Evolutionary conservation across 2,329 filamentous ascomycete species (phyloP), one percentile per base, ranked within the genome.

Genomic region (Ilyonectria mors-panacis): DNA sequence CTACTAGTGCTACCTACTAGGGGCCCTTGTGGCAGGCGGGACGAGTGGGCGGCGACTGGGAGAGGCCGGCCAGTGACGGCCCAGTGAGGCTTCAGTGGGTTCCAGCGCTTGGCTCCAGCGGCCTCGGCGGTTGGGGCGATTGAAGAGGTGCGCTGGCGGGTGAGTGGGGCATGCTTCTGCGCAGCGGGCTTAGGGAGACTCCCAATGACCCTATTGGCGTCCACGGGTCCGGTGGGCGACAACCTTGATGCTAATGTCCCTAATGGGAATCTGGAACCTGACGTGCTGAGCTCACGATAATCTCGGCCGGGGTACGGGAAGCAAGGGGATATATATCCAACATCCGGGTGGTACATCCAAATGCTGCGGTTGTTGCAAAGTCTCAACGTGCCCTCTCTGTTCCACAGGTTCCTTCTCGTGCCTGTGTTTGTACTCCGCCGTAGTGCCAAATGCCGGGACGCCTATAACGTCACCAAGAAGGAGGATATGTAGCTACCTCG

Each of bases 51-150:
- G 48, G 48, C 47, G 39, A 45, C 42, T 55, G 47, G 47, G 51
- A 44, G 35, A 54, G 23, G 39, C 54, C 37, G 42, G 9, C 30
- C 51, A 48, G 39, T 35, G 39, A 42, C 51, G 19, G 51, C n/a
- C 21, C 33, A 56, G 62, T 23, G 48, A 59, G 44, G 30, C 62
- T 61, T 66, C 53, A 66, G 63, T 58, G 63, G 63, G 19, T 30
- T 60, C 28, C 45, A 35, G 42, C 30, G 26, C 50, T 35, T 23
- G 35, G 21, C 44, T 56, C 21, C 45, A 66, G 58, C 53, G 28
- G 30, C 28, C 19, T 28, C 28, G 48, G 39, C 55, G 48, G 50
- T 37, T 62, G 48, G 28, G 39, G 50, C 28, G 39, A 56, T 51
- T 45, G 50, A 45, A 60, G 47, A 19, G 30, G 35, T 61, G 63